Conservation (phyloP, 2,329 filamentous ascomycete genomes). For the Graphiopsis chlorocephala region DNA sequence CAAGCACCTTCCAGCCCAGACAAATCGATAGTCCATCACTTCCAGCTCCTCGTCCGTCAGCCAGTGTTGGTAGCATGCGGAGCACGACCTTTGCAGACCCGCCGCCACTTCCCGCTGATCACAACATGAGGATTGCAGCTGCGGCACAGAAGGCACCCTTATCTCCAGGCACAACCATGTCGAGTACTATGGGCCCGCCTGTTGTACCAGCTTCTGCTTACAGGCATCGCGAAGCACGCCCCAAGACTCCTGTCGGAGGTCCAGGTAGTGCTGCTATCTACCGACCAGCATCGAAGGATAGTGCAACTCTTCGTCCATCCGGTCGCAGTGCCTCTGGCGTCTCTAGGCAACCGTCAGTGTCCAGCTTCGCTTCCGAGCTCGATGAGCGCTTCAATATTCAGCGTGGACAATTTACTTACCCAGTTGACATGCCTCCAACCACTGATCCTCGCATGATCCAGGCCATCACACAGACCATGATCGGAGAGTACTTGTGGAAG, state of each 20-base stretch:
- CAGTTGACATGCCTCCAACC: conserved; percentile 59
- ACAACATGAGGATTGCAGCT: conserved; percentile 80
- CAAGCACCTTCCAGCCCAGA: conserved; percentile 14
- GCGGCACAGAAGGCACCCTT: conserved; percentile 59
- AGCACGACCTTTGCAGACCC: conserved; percentile 38
- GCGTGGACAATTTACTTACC: conserved; percentile 50
- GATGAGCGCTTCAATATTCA: conserved; percentile 85
- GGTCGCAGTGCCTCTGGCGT: conserved; percentile 38
- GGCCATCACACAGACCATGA: conserved; percentile 99
- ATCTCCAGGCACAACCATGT: conserved; percentile 31
- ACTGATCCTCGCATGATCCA: conserved; percentile 98
- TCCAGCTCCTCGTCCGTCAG: conserved; percentile 53
- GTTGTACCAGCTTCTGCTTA: conserved; percentile 74
- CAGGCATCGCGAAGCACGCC: conserved; percentile 36
- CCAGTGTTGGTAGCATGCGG: conserved; percentile 68
- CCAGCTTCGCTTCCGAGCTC: conserved; percentile 91
- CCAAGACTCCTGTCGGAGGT: conserved; percentile 28
- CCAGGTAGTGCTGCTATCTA: conserved; percentile 21
- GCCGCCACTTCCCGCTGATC: conserved; percentile 74
- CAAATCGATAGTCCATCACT: conserved; percentile 21
- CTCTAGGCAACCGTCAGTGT: conserved; percentile 75
- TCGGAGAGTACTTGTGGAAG: conserved; percentile 98
- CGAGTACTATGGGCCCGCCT: conserved; percentile 76
- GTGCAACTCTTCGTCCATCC: conserved; percentile 57
- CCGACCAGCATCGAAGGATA: conserved; percentile 33